Evolutionary conservation across 345 rosid species (phyloP), one percentile per base, ranked within the genome.

Genomic region (Rhizophora mangle): DNA sequence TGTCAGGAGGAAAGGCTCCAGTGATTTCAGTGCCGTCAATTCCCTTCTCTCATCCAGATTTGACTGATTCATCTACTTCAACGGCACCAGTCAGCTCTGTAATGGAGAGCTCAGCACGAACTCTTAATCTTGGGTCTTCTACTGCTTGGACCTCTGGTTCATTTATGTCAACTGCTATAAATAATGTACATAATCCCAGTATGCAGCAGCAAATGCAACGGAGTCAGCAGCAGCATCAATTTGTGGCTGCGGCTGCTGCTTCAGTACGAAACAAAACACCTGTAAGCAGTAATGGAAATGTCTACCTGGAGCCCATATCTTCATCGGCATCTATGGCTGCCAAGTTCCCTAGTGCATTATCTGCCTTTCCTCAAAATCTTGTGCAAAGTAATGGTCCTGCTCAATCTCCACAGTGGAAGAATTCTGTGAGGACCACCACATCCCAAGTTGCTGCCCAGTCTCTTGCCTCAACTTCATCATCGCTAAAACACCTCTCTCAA

Each of bases 341-440:
- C 34, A 95, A 88, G 81, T 88, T 84, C 68, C 77, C 89, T 53
- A 85, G 74, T 81, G 76, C 88, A 22, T 65, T 77, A 32, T 57
- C 97, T 65, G 80, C 81, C 1, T 90, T 89, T 75, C 86, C 96
- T 22, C 96, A 84, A 63, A 92, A 78, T 74, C 81, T 88, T 72
- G 91, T 89, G 30, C 99, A 87, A 83, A 76, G 83, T 70, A 76
- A 78, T 57, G 81, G 81, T 72, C 91, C 88, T 31, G 79, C 68
- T 59, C 99, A 90, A 56, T 82, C 97, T 62, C 73, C 90, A 49
- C 99, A 85, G 69, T 92, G 99, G 99, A 95, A 90, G 81, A 87
- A 79, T 83, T 81, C 96, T 58, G 76, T 67, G n/a, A 85, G 94
- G 76, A 74, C 89, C 19, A 60, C 84, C 24, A 71, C 82, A 11